Percentiles rank a stretch among this genome's conserved stretches.
phyloP scores from a whole-genome alignment of 2,329 filamentous ascomycete genomes.

The Scopulariopsis brevicaulis region DNA sequence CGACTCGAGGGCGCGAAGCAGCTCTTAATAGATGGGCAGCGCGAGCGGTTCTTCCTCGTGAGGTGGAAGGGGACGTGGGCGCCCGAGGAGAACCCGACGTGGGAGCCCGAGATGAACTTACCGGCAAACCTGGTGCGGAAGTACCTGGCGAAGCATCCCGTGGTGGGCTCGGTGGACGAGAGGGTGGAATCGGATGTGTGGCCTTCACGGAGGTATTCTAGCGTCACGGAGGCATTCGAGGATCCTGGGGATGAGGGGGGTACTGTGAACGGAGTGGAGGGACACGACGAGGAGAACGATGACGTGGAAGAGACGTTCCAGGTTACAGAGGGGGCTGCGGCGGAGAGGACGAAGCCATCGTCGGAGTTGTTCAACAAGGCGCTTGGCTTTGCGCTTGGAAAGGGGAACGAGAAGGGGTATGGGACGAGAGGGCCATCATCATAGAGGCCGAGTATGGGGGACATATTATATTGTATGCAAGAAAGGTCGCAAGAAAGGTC shows the following conservation, averaged over 20 bases:
- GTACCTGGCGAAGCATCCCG: not conserved
- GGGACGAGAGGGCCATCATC: too few species aligned
- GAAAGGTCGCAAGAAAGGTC: too few species aligned
- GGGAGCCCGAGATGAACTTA: slow-evolving; percentile 45
- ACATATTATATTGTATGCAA: too few species aligned
- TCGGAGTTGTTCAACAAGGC: not conserved
- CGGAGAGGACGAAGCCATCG: not conserved
- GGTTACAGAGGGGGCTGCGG: not conserved
- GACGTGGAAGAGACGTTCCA: slow-evolving; percentile 1
- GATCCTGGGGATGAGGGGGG: not conserved
- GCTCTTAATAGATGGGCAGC: slow-evolving; percentile 7
- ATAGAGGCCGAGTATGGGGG: too few species aligned
- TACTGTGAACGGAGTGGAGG: too few species aligned
- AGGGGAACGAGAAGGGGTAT: not conserved
- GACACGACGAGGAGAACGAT: not conserved
- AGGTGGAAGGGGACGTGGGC: slow-evolving; percentile 48
- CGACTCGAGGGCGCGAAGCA: not conserved
- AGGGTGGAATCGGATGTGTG: not conserved
- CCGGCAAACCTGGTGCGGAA: not conserved
- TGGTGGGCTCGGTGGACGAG: not conserved
- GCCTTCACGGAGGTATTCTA: slow-evolving; percentile 2
- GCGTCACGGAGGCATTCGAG: slow-evolving; percentile 3
- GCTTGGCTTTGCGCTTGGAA: not conserved
- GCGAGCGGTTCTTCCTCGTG: slow-evolving; percentile 35
- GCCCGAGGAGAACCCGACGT: slow-evolving; percentile 40